Conservation (phyloP, 257 asterid genomes). For the Mentha longifolia region DNA sequence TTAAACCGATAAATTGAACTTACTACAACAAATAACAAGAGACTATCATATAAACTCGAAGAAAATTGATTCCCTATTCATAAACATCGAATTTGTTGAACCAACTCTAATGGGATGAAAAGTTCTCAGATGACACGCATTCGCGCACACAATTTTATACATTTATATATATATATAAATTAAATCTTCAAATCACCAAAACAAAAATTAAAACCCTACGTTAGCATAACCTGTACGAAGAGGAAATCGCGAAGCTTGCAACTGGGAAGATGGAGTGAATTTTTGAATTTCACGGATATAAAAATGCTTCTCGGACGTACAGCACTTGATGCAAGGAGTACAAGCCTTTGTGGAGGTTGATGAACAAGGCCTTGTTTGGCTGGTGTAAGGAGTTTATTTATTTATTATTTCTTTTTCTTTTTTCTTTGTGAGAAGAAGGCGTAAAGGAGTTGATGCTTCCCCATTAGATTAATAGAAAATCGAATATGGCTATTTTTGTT, state of each 20-base stretch:
- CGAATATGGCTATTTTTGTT: not conserved
- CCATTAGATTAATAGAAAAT: not conserved
- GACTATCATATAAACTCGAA: not conserved
- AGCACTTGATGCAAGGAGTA: slow-evolving; percentile 31
- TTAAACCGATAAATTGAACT: not conserved
- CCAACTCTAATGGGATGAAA: not conserved
- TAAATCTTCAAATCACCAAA: slow-evolving; percentile 23
- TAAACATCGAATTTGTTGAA: not conserved
- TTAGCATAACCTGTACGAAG: slow-evolving; percentile 32
- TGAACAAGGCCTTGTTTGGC: slow-evolving; percentile 21
- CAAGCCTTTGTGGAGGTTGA: not conserved
- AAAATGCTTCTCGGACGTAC: slow-evolving; percentile 28
- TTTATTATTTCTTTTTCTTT: too few relatives aligned
- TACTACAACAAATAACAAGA: not conserved
- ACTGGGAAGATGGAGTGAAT: slow-evolving; percentile 20
- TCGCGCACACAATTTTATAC: not conserved
- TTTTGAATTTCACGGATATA: slow-evolving; percentile 38
- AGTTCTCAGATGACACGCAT: not conserved
- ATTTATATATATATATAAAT: not conserved
- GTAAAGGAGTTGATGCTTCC: too few relatives aligned
- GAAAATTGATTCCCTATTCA: not conserved
- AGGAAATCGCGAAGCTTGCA: slow-evolving; percentile 34
- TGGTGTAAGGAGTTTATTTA: not conserved
- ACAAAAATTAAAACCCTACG: slow-evolving; percentile 19
- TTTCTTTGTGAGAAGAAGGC: too few relatives aligned